Evolutionary conservation across 83 land plant genomes (phyloP).

Genomic region (Diphasiastrum complanatum): DNA sequence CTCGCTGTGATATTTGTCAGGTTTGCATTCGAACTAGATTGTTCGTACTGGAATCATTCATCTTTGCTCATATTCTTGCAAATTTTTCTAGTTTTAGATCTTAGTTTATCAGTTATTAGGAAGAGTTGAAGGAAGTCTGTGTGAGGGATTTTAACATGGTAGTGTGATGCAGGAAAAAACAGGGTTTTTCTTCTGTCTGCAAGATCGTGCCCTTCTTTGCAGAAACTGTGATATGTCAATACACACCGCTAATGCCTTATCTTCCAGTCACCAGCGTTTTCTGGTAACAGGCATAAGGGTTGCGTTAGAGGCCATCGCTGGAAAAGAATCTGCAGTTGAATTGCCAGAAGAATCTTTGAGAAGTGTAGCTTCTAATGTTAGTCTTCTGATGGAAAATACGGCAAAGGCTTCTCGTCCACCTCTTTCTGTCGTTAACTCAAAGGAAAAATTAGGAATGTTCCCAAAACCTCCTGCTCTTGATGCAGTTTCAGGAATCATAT

Average conservation of each 20-base stretch:
- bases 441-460: not conserved
- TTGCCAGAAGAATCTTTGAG: not conserved
- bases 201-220: constrained; percentile 87
- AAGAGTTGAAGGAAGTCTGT: too few relatives aligned
- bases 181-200: constrained; percentile 76
- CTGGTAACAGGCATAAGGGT: constrained; percentile 71
- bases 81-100: too few relatives aligned
- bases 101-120: too few relatives aligned
- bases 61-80: too few relatives aligned
- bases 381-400: not conserved
- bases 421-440: not conserved
- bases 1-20: constrained; percentile 84
- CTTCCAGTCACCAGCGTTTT: constrained; percentile 69
- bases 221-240: constrained; percentile 79
- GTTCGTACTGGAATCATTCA: too few relatives aligned
- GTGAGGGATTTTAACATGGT: not conserved
- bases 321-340: not conserved
- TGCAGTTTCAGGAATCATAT: not conserved
- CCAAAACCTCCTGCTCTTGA: not conserved
- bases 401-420: not conserved
- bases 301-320: constrained; percentile 35
- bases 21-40: constrained; percentile 20
- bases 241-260: constrained; percentile 52
- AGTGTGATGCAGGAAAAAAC: constrained; percentile 52
- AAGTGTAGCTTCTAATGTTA: not conserved